Percentiles rank a stretch among this genome's conserved stretches.
phyloP scores from a whole-genome alignment of 345 rosid species.

The Nephelium lappaceum region DNA sequence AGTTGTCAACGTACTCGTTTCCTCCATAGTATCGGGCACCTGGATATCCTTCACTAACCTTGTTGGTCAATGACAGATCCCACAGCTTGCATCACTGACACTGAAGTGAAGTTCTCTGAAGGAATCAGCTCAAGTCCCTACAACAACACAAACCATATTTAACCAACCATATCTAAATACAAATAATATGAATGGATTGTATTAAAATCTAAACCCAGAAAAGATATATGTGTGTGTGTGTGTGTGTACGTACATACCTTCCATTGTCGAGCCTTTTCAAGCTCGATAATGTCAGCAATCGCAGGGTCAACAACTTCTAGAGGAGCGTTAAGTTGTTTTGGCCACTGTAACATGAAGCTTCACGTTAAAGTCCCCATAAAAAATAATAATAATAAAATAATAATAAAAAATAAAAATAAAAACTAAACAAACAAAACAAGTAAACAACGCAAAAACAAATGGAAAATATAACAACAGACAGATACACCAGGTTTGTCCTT shows the following conservation, averaged over 20 bases:
- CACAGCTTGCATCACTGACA: constrained; percentile 99
- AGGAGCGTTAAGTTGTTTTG: constrained; percentile 90
- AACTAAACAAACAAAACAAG: too few species aligned
- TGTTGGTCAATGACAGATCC: constrained; percentile 99
- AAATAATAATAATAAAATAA: too few species aligned
- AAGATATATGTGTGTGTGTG: background rate
- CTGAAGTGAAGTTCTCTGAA: constrained; percentile 98
- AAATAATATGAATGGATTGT: background rate
- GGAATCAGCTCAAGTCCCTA: constrained; percentile 98
- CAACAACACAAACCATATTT: constrained; percentile 23
- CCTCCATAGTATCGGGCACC: constrained; percentile 99
- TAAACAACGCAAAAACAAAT: background rate
- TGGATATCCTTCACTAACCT: constrained; percentile 99
- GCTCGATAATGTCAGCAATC: constrained; percentile 95
- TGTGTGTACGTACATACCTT: constrained; percentile 47
- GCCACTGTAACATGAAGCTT: constrained; percentile 60
- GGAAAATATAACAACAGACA: constrained; percentile 39
- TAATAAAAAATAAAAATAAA: too few species aligned
- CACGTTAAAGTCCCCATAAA: background rate
- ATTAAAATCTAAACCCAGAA: background rate
- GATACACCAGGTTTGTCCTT: constrained; percentile 72
- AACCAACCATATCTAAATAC: background rate
- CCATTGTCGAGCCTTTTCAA: constrained; percentile 98
- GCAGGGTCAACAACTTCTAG: constrained; percentile 93
- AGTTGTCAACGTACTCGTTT: constrained; percentile 69